Conservation (phyloP, 192 early-diverging fungal genomes). For the Umbelopsis sp. region DNA sequence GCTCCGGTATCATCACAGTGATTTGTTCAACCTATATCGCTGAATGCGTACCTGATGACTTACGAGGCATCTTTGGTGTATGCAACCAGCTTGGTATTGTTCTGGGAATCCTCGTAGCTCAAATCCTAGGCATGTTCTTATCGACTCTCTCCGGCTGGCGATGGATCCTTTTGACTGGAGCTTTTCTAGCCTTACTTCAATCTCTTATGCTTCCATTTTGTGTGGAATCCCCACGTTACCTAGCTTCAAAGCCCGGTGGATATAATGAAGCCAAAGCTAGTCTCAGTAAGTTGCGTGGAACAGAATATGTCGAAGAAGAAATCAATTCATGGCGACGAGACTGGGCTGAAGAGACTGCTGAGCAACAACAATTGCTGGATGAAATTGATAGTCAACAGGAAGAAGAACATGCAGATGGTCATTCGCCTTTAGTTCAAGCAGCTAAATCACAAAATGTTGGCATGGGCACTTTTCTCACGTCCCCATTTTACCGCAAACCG, state of each 20-base stretch:
- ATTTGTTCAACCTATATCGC: constrained; percentile 82
- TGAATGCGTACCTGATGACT: constrained; percentile 68
- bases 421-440: not conserved
- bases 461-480: constrained; percentile 44
- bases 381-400: constrained; percentile 1
- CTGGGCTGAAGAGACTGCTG: constrained; percentile 27
- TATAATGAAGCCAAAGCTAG: constrained; percentile 51
- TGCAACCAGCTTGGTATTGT: constrained; percentile 87
- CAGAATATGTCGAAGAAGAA: constrained; percentile 52
- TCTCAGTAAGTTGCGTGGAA: constrained; percentile 57
- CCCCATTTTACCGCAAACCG: constrained; percentile 58
- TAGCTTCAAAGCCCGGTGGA: constrained; percentile 56
- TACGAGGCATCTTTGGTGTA: constrained; percentile 77
- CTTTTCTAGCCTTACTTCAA: constrained; percentile 63
- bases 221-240: constrained; percentile 79
- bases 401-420: not conserved
- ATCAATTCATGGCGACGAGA: constrained; percentile 50
- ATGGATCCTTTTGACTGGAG: constrained; percentile 64
- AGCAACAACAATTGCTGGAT: constrained; percentile 13
- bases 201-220: constrained; percentile 67
- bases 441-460: constrained; percentile 27
- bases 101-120: constrained; percentile 76
- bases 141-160: constrained; percentile 72
- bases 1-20: constrained; percentile 73
- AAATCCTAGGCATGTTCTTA: constrained; percentile 64